A percentile compares a stretch with the other conserved stretches of the same genome.
These are phyloP conservation scores for Raddia distichophylla DNA, from an alignment of 176 grass and related monocot species.

Conservation along the genomic window DNA sequence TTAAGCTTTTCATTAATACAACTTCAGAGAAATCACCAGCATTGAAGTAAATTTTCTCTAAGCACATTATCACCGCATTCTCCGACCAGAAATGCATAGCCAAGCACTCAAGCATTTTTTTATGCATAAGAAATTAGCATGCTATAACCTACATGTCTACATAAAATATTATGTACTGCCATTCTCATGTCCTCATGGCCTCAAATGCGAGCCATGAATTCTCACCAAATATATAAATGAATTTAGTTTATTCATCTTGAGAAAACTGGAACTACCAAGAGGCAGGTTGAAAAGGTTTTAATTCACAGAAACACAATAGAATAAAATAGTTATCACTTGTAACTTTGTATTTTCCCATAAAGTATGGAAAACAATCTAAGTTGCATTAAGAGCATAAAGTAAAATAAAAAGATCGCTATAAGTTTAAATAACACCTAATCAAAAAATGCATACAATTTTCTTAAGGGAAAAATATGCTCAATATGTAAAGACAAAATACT, in stretches of 20 bases:
- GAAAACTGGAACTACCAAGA: constrained; percentile 10
- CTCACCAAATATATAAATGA: constrained; percentile 2
- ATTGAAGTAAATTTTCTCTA: not conserved
- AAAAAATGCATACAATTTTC: not conserved
- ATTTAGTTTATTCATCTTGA: constrained; percentile 4
- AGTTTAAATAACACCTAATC: not conserved
- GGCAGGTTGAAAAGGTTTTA: not conserved
- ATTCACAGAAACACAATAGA: not conserved
- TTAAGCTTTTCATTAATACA: not conserved
- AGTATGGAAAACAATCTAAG: not conserved
- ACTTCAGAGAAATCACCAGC: not conserved
- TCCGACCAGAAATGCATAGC: not conserved
- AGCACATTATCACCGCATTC: not conserved
- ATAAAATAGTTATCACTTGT: not conserved
- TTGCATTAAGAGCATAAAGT: not conserved
- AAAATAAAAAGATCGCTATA: not conserved
- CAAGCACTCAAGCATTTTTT: constrained; percentile 6
- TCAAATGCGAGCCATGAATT: constrained; percentile 13
- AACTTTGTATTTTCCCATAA: not conserved
- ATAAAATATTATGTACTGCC: not conserved
- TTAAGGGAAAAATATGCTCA: not conserved
- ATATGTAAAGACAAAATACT: constrained; percentile 24
- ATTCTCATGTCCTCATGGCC: not conserved
- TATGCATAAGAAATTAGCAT: constrained; percentile 2
- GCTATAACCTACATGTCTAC: not conserved